Evolutionary conservation across 768 basidiomycete genomes (phyloP).

Genomic region (Tylopilus sp.): DNA sequence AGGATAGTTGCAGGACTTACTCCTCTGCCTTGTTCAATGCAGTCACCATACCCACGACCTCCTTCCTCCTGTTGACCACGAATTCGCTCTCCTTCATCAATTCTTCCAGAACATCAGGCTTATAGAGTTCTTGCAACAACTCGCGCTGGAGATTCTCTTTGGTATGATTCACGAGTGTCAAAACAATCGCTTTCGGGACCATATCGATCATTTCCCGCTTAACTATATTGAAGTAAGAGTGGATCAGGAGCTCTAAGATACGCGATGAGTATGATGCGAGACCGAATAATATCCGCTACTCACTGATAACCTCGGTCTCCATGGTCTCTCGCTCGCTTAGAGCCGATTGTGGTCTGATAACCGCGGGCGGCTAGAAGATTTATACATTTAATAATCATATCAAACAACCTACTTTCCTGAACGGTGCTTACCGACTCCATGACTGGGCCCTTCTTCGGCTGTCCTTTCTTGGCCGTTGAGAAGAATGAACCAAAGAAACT

Average conservation of each 20-base stretch:
- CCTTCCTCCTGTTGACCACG: slow-evolving; percentile 87
- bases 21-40: slow-evolving; percentile 97
- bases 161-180: slow-evolving; percentile 87
- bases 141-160: slow-evolving; percentile 95
- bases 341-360: slow-evolving; percentile 87
- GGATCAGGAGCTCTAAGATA: slow-evolving; percentile 80
- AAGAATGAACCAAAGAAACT: slow-evolving; percentile 98
- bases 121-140: slow-evolving; percentile 93
- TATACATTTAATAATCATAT: not conserved
- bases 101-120: slow-evolving; percentile 93
- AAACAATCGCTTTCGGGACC: slow-evolving; percentile 93
- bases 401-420: slow-evolving; percentile 12
- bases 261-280: not conserved
- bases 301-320: slow-evolving; percentile 99
- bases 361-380: slow-evolving; percentile 61
- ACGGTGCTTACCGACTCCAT: slow-evolving; percentile 54
- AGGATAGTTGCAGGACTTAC: slow-evolving; percentile 55
- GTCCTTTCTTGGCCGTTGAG: slow-evolving; percentile 56
- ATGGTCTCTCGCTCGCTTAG: slow-evolving; percentile 93
- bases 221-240: slow-evolving; percentile 97
- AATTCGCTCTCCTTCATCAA: slow-evolving; percentile 92
- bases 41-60: slow-evolving; percentile 88
- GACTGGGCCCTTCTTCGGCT: slow-evolving; percentile 54
- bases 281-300: slow-evolving; percentile 31
- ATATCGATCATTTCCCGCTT: slow-evolving; percentile 99